Conservation (phyloP, 352 stramenopile species). For the Elongisporangium prolatum region DNA sequence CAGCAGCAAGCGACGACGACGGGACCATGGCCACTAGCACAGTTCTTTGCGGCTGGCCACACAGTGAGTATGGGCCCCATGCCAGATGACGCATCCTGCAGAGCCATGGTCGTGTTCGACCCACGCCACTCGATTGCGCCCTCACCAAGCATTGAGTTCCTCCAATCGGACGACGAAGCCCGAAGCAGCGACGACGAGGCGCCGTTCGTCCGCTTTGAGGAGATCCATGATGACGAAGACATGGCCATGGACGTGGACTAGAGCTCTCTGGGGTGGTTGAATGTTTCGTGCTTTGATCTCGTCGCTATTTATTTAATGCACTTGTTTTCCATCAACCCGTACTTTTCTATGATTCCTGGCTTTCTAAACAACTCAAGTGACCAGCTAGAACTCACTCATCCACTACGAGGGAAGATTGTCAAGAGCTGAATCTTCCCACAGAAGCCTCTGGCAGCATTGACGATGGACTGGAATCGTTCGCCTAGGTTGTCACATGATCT, state of each 20-base stretch:
- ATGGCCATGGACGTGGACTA: conserved; percentile 75
- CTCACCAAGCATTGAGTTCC: conserved; percentile 41
- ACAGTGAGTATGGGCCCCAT: conserved; percentile 10
- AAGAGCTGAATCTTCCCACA: no score
- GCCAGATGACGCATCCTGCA: conserved; percentile 22
- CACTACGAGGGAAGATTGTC: no score
- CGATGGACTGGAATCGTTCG: no score
- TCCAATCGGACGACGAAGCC: conserved; percentile 37
- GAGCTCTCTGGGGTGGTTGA: conserved; percentile 6
- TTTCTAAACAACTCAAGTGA: no score
- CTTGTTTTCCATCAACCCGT: background rate
- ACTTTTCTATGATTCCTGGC: no score
- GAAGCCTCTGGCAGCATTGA: no score
- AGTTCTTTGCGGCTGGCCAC: conserved; percentile 1
- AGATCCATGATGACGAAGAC: conserved; percentile 57
- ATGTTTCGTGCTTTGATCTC: background rate
- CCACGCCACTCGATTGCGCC: conserved; percentile 21
- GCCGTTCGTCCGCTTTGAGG: conserved; percentile 60
- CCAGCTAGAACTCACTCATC: no score
- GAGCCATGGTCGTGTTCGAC: conserved; percentile 59
- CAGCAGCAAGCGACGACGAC: background rate
- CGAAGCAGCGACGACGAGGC: conserved; percentile 23
- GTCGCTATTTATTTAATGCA: background rate
- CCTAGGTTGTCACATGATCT: no score
- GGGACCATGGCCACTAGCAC: background rate